phyloP scores from a whole-genome alignment of 2,329 filamentous ascomycete species.

The Penicillium sp. region DNA sequence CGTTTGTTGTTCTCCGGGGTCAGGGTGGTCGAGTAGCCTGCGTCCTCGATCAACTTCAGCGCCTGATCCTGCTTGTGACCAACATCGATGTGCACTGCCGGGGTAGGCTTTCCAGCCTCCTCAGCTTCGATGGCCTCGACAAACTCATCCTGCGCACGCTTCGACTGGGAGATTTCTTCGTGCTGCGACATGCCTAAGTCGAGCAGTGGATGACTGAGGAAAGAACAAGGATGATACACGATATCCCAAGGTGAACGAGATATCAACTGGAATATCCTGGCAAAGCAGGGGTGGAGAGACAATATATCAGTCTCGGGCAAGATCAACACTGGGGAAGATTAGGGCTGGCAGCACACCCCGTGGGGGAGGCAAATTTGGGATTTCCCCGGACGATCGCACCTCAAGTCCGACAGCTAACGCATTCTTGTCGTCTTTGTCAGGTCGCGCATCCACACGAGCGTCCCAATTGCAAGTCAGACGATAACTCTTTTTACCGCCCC shows the following conservation, averaged over 20 bases:
- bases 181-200: conserved; percentile 22
- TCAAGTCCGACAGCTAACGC: conserved; percentile 13
- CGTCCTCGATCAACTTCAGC: conserved; percentile 51
- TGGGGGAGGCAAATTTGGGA: conserved; percentile 28
- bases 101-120: background rate
- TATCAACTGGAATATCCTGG: background rate
- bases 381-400: conserved; percentile 17
- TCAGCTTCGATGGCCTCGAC: conserved; percentile 30
- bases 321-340: conserved; percentile 1
- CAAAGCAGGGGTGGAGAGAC: background rate
- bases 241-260: background rate
- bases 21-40: conserved; percentile 50
- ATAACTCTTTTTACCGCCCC: background rate
- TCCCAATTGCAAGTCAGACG: background rate
- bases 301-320: background rate
- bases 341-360: conserved; percentile 25
- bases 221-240: background rate
- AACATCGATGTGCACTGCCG: background rate
- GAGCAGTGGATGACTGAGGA: background rate
- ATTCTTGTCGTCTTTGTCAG: conserved; percentile 7
- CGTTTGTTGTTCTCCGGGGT: conserved; percentile 56
- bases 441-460: conserved; percentile 4
- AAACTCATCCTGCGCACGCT: conserved; percentile 28
- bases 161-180: conserved; percentile 16
- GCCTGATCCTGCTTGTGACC: conserved; percentile 48